Evolutionary conservation across 2,329 filamentous ascomycete species (phyloP).

Genomic region (Verticillium albo-atrum): DNA sequence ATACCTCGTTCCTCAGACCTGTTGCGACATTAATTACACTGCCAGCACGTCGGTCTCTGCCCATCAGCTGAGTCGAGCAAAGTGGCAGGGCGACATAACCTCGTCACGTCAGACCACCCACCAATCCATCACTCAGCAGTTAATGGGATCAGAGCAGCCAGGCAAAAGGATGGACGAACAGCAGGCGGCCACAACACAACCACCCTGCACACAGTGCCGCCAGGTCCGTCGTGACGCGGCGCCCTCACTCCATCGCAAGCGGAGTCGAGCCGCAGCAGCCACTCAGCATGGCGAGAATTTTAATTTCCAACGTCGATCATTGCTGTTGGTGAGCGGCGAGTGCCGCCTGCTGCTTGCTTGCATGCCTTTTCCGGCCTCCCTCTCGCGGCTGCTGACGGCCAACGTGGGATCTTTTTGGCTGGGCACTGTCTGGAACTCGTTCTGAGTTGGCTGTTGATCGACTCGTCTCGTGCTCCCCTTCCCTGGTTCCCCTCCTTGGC

Average conservation of each 20-base stretch:
- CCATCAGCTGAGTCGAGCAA: too few relatives aligned
- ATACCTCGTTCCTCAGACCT: not conserved
- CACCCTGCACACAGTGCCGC: not conserved
- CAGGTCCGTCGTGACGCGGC: not conserved
- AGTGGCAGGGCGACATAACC: too few relatives aligned
- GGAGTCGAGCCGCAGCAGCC: not conserved
- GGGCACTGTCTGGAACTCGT: not conserved
- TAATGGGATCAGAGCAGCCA: not conserved
- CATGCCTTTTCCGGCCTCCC: not conserved
- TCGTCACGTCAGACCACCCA: too few relatives aligned
- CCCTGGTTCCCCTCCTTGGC: not conserved
- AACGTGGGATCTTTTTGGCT: not conserved
- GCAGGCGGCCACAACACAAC: not conserved
- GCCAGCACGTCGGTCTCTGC: not conserved
- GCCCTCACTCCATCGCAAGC: not conserved
- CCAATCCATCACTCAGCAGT: too few relatives aligned
- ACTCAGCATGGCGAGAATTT: not conserved
- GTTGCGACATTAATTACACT: not conserved
- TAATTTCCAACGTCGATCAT: slow-evolving; percentile 9
- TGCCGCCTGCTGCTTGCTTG: slow-evolving; percentile 3
- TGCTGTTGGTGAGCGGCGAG: slow-evolving; percentile 1
- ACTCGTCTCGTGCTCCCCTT: not conserved
- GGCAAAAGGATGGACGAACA: not conserved
- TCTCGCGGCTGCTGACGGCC: not conserved
- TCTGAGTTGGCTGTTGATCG: not conserved